Base-by-base conservation (phyloP, 2,329 filamentous ascomycete species). In the Fusarium sp. region DNA sequence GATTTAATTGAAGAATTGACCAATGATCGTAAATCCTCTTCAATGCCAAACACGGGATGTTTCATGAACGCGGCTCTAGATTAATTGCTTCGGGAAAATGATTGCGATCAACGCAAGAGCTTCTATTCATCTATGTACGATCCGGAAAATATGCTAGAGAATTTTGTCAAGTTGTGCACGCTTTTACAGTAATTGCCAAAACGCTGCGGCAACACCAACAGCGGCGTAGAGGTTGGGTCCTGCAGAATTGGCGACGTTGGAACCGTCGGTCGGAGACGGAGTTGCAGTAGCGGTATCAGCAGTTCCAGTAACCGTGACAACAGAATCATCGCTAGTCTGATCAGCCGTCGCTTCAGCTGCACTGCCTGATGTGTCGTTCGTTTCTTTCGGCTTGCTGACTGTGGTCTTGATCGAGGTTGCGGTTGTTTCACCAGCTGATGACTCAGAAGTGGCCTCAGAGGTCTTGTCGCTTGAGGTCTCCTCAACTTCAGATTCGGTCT, bases 111-210 rank as follows among this genome's bases (percentile, higher is more conserved):
- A 63, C 14, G 17, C 61, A 26, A 35, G 6, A 20, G 12, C 22
- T 44, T 35, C 12, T 17, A 51, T n/a, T 36, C 18, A 22, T 31
- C 24, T 38, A 51, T 59, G 11, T 55, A 42, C 51, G 10, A 38
- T 2, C 12, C 11, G 35, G 20, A 41, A 54, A 55, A 28, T 28
- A 42, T 55, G 24, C 26, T 6, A 8, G 4, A 3, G 15, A 26
- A 48, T 28, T 14, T 10, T 20, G 14, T 6, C 47, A 54, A 18
- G 17, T 3, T 4, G 20, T 24, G 12, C 7, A 11, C 7, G 7
- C 4, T 47, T 26, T 68, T 69, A 74, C 31, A 69, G 22, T 5
- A 74, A 51, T n/a, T 70, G 63, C 58, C 72, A 74, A 7, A 68
- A 9, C 2, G 47, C 71, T 26, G 42, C 59, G 6, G 44, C 55